These are phyloP conservation scores for Moringa oleifera DNA, from an alignment of 345 rosid species.

Conservation along the genomic window DNA sequence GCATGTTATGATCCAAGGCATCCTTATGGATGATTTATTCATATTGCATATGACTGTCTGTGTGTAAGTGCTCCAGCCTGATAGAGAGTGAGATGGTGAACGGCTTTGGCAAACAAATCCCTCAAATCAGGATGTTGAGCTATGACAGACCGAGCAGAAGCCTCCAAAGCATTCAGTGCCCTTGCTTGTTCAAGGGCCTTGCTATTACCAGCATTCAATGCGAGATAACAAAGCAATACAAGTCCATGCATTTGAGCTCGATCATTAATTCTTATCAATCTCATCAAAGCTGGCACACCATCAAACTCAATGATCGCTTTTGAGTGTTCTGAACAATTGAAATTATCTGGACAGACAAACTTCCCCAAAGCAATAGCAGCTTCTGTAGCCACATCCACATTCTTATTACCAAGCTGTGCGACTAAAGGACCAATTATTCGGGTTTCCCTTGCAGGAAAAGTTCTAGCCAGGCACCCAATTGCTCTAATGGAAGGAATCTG, in stretches of 20 bases:
- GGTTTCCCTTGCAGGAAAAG: slow-evolving; percentile 51
- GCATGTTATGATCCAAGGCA: slow-evolving; percentile 2
- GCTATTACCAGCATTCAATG: slow-evolving; percentile 46
- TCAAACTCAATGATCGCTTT: slow-evolving; percentile 49
- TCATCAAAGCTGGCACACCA: slow-evolving; percentile 44
- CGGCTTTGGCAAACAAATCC: slow-evolving; percentile 41
- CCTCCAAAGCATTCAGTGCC: slow-evolving; percentile 43
- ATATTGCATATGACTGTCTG: slow-evolving; percentile 18
- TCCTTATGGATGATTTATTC: slow-evolving; percentile 1
- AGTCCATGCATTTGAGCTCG: slow-evolving; percentile 33
- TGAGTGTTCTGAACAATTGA: slow-evolving; percentile 44
- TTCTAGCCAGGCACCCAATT: slow-evolving; percentile 52
- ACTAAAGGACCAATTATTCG: slow-evolving; percentile 44
- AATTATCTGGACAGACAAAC: slow-evolving; percentile 49
- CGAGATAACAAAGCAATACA: slow-evolving; percentile 42
- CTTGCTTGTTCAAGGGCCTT: slow-evolving; percentile 54
- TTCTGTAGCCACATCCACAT: slow-evolving; percentile 35
- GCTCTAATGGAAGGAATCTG: slow-evolving; percentile 42
- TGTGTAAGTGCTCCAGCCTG: slow-evolving; percentile 39
- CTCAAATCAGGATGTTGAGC: slow-evolving; percentile 41
- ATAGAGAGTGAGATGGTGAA: slow-evolving; percentile 44
- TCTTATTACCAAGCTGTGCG: slow-evolving; percentile 25
- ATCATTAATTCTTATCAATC: slow-evolving; percentile 28
- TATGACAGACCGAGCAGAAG: slow-evolving; percentile 37
- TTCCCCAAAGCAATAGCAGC: slow-evolving; percentile 52